Conservation (phyloP, 306 rosid species). For the Vigna reflexopilosa region DNA sequence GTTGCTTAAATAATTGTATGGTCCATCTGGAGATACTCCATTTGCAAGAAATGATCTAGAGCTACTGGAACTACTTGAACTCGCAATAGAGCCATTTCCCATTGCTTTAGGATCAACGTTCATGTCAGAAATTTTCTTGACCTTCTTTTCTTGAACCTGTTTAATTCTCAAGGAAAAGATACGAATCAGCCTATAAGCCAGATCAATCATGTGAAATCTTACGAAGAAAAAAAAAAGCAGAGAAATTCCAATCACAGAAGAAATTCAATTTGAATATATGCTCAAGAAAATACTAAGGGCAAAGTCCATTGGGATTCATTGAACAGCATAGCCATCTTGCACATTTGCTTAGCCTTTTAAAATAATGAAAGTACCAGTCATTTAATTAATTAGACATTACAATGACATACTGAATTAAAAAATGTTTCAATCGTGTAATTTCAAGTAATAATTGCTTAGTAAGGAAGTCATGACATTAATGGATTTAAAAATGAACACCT, state of each 20-base stretch:
- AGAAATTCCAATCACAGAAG: constrained; percentile 1
- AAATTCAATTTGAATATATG: constrained; percentile 25
- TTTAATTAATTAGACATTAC: constrained; percentile 6
- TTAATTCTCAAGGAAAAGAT: constrained; percentile 46
- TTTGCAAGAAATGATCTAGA: constrained; percentile 72
- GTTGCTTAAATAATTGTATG: constrained; percentile 58
- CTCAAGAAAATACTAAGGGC: constrained; percentile 15
- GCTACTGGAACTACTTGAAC: constrained; percentile 81
- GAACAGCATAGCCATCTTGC: constrained; percentile 2
- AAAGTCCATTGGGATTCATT: constrained; percentile 22
- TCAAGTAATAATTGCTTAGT: background rate
- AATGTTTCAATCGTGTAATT: background rate
- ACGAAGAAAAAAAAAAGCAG: background rate
- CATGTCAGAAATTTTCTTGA: constrained; percentile 91
- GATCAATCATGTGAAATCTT: constrained; percentile 34
- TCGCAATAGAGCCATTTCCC: constrained; percentile 81
- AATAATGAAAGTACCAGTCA: background rate
- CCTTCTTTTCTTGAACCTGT: constrained; percentile 98
- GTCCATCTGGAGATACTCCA: constrained; percentile 76
- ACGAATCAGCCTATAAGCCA: constrained; percentile 37
- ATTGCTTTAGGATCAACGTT: constrained; percentile 78
- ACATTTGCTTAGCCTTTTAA: constrained; percentile 23
- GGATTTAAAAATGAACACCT: constrained; percentile 22
- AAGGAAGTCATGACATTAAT: constrained; percentile 9
- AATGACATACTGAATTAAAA: background rate